These are phyloP conservation scores for Talaromyces albobiverticillius DNA, from an alignment of 2,329 filamentous ascomycete genomes.

Conservation along the genomic window DNA sequence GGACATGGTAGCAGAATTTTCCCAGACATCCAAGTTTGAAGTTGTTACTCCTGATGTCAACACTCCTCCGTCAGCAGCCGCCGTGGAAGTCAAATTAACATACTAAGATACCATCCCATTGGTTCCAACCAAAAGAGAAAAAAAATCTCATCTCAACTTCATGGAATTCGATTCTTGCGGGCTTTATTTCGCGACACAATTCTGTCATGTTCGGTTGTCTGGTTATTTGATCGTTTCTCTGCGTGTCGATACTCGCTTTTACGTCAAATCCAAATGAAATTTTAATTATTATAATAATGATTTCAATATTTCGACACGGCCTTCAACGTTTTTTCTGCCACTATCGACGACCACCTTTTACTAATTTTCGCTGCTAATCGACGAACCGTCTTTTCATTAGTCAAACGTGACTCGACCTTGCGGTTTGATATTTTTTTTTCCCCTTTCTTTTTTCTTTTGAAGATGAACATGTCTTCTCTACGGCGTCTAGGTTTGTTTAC, in stretches of 20 bases:
- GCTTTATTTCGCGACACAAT: background rate
- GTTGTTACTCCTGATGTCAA: slow-evolving; percentile 20
- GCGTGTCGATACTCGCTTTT: slow-evolving; percentile 16
- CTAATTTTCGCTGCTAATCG: background rate
- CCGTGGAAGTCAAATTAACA: slow-evolving; percentile 54
- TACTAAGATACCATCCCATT: slow-evolving; percentile 36
- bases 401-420: background rate
- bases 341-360: background rate
- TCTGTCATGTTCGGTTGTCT: slow-evolving; percentile 14
- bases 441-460: background rate
- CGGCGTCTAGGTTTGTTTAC: slow-evolving; percentile 9
- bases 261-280: background rate
- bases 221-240: slow-evolving; percentile 17
- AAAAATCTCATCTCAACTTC: background rate
- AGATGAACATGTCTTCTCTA: slow-evolving; percentile 7
- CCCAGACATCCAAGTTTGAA: slow-evolving; percentile 55
- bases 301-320: background rate
- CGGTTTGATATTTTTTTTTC: background rate
- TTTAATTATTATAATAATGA: background rate
- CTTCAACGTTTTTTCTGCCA: background rate
- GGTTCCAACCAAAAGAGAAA: slow-evolving; percentile 47
- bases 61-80: slow-evolving; percentile 21
- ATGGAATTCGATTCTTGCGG: background rate
- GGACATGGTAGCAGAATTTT: slow-evolving; percentile 73
- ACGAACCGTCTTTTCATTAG: background rate